These are phyloP conservation scores for Auricularia heimuer DNA, from an alignment of 768 basidiomycete species.

Conservation along the genomic window DNA sequence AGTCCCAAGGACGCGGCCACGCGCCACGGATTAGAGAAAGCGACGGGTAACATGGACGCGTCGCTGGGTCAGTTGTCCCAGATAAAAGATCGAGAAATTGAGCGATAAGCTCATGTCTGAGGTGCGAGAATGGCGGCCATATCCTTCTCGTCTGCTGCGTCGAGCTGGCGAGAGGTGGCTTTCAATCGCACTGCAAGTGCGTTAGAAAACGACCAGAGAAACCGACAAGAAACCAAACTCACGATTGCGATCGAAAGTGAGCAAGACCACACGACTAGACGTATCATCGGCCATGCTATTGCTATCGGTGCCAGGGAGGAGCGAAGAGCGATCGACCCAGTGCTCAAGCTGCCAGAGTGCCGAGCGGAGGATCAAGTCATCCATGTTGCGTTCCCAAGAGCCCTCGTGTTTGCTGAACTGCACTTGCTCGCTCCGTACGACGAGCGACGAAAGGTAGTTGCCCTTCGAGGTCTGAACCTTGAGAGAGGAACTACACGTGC, in stretches of 20 bases:
- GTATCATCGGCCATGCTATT: constrained; percentile 26
- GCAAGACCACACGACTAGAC: constrained; percentile 58
- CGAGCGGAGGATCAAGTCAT: constrained; percentile 87
- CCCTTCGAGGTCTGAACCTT: constrained; percentile 95
- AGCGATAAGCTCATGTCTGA: not conserved
- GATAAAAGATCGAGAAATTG: not conserved
- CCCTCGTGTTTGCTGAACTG: constrained; percentile 46
- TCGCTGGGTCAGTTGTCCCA: not conserved
- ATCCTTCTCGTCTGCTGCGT: constrained; percentile 80
- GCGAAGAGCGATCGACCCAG: constrained; percentile 73
- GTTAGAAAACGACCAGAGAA: constrained; percentile 12
- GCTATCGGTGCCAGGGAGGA: constrained; percentile 41
- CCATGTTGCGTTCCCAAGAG: constrained; percentile 69
- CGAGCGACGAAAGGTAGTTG: constrained; percentile 73
- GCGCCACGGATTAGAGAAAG: not conserved
- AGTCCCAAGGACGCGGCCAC: not conserved
- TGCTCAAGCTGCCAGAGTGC: constrained; percentile 91
- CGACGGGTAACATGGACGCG: not conserved
- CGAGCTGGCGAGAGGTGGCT: constrained; percentile 75
- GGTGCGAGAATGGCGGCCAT: constrained; percentile 54
- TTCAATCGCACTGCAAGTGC: constrained; percentile 67
- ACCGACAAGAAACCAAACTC: constrained; percentile 24
- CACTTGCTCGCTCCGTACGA: constrained; percentile 73
- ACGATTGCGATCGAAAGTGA: constrained; percentile 91
- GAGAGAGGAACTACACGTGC: constrained; percentile 62